These are phyloP conservation scores for Mycena epipterygia DNA, from an alignment of 768 basidiomycete species.

Conservation along the genomic window DNA sequence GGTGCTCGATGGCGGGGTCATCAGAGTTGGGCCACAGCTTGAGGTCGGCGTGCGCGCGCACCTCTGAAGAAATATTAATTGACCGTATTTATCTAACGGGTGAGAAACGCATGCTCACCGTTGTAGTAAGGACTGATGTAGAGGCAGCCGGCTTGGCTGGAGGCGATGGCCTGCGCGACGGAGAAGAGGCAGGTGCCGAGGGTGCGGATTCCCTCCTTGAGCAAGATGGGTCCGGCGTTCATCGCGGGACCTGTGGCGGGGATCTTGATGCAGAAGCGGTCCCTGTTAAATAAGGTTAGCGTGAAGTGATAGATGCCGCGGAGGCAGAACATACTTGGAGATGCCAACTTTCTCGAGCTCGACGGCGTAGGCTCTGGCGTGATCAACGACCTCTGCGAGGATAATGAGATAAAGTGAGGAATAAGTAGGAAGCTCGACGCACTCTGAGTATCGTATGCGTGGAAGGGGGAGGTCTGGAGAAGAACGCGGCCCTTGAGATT, in stretches of 20 bases:
- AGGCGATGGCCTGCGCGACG: conserved; percentile 60
- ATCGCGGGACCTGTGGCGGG: conserved; percentile 59
- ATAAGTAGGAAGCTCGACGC: not conserved
- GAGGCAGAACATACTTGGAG: conserved; percentile 31
- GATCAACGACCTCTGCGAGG: conserved; percentile 45
- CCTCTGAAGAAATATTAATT: conserved; percentile 39
- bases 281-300: conserved; percentile 39
- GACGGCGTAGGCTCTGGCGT: conserved; percentile 47
- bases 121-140: conserved; percentile 65
- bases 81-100: not conserved
- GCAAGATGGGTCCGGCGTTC: conserved; percentile 55
- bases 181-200: conserved; percentile 63
- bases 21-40: conserved; percentile 48
- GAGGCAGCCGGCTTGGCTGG: conserved; percentile 58
- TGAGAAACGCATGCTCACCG: conserved; percentile 40
- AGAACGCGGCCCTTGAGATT: conserved; percentile 49
- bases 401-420: not conserved
- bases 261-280: conserved; percentile 63
- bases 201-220: conserved; percentile 56
- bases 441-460: conserved; percentile 52
- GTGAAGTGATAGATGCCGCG: not conserved
- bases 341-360: conserved; percentile 51
- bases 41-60: conserved; percentile 51
- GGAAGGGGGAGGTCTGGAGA: conserved; percentile 49
- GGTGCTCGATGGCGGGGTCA: conserved; percentile 50